phyloP scores from a whole-genome alignment of 352 stramenopile species.

The Salisapilia sapeloensis region DNA sequence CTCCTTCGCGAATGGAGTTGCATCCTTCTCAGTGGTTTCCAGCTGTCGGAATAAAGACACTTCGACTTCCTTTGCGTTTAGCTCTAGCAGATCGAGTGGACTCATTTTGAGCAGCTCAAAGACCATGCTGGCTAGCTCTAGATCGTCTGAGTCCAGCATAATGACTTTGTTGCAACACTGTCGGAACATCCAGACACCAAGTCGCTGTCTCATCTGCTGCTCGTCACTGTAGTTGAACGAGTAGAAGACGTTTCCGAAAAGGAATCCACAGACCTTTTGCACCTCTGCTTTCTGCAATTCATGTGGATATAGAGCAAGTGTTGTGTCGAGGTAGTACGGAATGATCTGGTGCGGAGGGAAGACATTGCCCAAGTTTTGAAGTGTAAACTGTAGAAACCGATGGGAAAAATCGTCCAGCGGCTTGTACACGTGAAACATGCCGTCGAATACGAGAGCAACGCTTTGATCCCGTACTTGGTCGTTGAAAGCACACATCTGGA shows the following conservation, averaged over 20 bases:
- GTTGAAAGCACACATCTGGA: too few species aligned
- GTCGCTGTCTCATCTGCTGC: conserved; percentile 6
- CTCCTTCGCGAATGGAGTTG: too few species aligned
- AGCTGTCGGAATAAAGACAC: too few species aligned
- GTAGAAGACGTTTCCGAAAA: conserved; percentile 40
- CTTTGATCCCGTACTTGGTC: conserved; percentile 22
- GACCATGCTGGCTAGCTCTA: conserved; percentile 18
- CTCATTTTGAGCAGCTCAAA: conserved; percentile 49
- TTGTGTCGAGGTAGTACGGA: conserved; percentile 33
- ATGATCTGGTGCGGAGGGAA: conserved; percentile 25
- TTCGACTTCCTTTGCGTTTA: conserved; percentile 21
- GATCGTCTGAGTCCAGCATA: conserved; percentile 11
- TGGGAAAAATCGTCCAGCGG: conserved; percentile 29
- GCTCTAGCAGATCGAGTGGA: conserved; percentile 19
- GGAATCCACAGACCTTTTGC: conserved; percentile 18
- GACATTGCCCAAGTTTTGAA: conserved; percentile 25
- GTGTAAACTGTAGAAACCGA: conserved; percentile 22
- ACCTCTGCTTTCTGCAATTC: conserved; percentile 13
- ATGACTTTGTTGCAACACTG: conserved; percentile 15
- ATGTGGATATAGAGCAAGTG: conserved; percentile 18
- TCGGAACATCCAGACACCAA: conserved; percentile 34
- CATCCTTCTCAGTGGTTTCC: too few species aligned
- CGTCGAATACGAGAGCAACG: conserved; percentile 24
- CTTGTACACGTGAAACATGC: conserved; percentile 28
- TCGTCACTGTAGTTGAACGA: conserved; percentile 4